Base-by-base conservation (phyloP, 1,284 basidiomycete genomes). In the Pseudozyma pruni region DNA sequence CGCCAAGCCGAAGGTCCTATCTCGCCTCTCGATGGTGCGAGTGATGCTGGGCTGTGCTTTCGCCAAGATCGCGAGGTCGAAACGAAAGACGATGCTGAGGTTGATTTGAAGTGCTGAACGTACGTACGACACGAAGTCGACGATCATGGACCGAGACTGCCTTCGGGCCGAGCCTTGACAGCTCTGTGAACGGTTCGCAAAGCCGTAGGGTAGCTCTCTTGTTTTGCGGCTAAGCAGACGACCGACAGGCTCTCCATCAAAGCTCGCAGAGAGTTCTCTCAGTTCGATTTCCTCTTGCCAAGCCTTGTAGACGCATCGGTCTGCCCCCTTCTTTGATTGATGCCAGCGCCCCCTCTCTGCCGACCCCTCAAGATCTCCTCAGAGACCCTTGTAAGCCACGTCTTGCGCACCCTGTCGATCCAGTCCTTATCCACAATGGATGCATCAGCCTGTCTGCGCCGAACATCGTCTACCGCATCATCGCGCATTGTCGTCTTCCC, bases 381-480 rank as follows among this genome's bases (percentile, higher is more conserved):
- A 17, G 25, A 42, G 23, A 17, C 27, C 27, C 27, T 29, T 29
- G 25, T n/a, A 17, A 31, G 25, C n/a, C 40, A 29, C 40, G 16
- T 19, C 29, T 11, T 11, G 6, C 51, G 44, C 35, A 20, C 22
- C 39, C 31, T 51, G 48, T 46, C 43, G 49, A 59, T 51, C 43
- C 41, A 5, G 16, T 2, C 4, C 31, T 10, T 23, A 23, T 27
- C 14, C 38, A n/a, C n/a, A n/a, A 46, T 20, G 25, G 51, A 39
- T 37, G 45, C 44, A 46, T 17, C 31, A 35, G 34, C 35, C 27
- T 29, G 11, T 29, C 27, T 7, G 27, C 11, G 42, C 37, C 44
- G 52, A 49, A 41, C 50, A 51, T 44, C 40, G 54, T 61, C 52
- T 50, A 45, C 25, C 57, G 52, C 50, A 60, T 53, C 44, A 53